A percentile compares a stretch with the other conserved stretches of the same genome.
Evolutionary conservation across 257 asterid genomes (phyloP).

Genomic region (Ballota nigra): DNA sequence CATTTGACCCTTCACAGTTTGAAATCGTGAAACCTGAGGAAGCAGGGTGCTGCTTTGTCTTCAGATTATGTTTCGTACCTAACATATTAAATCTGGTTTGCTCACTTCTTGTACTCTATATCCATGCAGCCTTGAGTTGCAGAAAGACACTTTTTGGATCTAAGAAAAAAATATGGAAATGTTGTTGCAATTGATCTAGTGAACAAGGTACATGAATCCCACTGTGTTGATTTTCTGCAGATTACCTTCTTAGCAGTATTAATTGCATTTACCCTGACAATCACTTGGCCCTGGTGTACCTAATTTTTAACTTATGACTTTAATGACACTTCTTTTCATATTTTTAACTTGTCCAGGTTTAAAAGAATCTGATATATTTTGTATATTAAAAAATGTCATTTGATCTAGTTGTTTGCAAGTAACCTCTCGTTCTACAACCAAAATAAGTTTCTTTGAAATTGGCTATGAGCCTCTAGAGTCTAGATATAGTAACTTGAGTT

Average conservation of each 20-base stretch:
- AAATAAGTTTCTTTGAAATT: not conserved
- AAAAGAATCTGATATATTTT: not conserved
- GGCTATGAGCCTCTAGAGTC: not conserved
- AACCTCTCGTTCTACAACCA: not conserved
- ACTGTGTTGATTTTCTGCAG: conserved; percentile 1
- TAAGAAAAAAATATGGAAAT: conserved; percentile 91
- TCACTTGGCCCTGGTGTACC: not conserved
- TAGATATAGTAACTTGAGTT: not conserved
- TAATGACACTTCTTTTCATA: not conserved
- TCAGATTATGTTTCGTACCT: conserved; percentile 20
- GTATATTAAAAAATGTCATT: not conserved
- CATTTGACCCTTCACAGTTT: too few relatives aligned
- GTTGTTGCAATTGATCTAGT: conserved; percentile 85
- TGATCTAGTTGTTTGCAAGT: not conserved
- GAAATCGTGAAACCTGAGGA: conserved; percentile 82
- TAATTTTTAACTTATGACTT: not conserved
- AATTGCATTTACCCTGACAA: conserved; percentile 5
- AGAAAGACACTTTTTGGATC: conserved; percentile 89
- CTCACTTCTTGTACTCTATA: conserved; percentile 20
- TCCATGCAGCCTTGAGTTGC: conserved; percentile 73
- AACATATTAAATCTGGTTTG: conserved; percentile 14
- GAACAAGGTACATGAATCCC: conserved; percentile 58
- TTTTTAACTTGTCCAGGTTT: not conserved
- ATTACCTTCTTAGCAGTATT: not conserved
- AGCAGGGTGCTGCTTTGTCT: conserved; percentile 62